phyloP scores from a whole-genome alignment of 2,329 filamentous ascomycete species.

The Malbranchea zuffiana region DNA sequence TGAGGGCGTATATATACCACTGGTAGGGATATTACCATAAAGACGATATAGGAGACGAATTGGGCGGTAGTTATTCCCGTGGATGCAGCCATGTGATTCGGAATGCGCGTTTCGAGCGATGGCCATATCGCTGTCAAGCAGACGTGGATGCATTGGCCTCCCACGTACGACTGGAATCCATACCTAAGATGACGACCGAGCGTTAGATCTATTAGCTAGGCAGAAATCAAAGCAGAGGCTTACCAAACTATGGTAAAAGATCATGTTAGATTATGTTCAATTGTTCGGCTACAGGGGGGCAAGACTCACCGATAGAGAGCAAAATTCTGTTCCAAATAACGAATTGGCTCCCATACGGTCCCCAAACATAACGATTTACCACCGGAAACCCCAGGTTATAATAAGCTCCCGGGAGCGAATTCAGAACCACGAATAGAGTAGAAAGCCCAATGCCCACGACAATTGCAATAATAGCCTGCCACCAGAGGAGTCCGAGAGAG shows the following conservation, averaged over 20 bases:
- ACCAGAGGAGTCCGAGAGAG: conserved; percentile 25
- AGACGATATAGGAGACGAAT: conserved; percentile 29
- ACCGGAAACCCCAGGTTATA: conserved; percentile 39
- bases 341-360: conserved; percentile 33
- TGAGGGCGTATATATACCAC: conserved; percentile 37
- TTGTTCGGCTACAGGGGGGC: not conserved
- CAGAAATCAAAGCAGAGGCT: not conserved
- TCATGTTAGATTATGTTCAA: not conserved
- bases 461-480: conserved; percentile 25
- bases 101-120: conserved; percentile 24
- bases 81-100: conserved; percentile 26
- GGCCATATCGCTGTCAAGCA: conserved; percentile 18
- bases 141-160: conserved; percentile 26
- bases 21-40: conserved; percentile 29
- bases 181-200: conserved; percentile 24
- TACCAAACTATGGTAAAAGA: conserved; percentile 7
- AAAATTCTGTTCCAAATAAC: conserved; percentile 33
- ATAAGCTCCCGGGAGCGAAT: conserved; percentile 30
- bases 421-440: conserved; percentile 27
- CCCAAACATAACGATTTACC: conserved; percentile 33
- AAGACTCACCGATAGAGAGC: conserved; percentile 24
- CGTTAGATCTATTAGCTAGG: not conserved
- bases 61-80: conserved; percentile 27
- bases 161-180: conserved; percentile 29
- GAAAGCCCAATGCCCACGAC: conserved; percentile 29